phyloP scores from a whole-genome alignment of 768 basidiomycete genomes.

The Boletus subcaerulescens region DNA sequence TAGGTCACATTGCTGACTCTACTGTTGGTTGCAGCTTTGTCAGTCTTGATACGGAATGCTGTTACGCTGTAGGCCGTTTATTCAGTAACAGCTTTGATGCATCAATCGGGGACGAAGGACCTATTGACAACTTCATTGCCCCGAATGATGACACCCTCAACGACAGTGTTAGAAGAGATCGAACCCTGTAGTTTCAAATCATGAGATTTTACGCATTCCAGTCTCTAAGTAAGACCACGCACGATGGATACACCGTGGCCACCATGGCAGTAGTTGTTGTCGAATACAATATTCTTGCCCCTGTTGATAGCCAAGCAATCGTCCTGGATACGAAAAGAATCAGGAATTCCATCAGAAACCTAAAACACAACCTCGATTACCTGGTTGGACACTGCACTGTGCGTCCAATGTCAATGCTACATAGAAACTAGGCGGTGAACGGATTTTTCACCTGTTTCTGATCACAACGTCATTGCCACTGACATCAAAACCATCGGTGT shows the following conservation, averaged over 20 bases:
- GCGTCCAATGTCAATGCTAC: background rate
- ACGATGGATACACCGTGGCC: conserved; percentile 67
- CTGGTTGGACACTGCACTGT: conserved; percentile 27
- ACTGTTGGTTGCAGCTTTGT: conserved; percentile 42
- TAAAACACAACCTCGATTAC: conserved; percentile 1
- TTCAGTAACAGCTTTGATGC: background rate
- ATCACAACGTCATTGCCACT: conserved; percentile 38
- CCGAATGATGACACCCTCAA: conserved; percentile 46
- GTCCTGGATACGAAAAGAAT: conserved; percentile 36
- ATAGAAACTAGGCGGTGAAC: background rate
- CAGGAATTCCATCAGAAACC: background rate
- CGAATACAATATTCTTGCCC: conserved; percentile 45
- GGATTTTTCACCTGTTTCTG: conserved; percentile 12
- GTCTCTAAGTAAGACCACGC: background rate
- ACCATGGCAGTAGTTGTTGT: conserved; percentile 49
- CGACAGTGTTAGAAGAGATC: conserved; percentile 43
- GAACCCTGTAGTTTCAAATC: conserved; percentile 43
- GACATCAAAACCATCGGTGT: conserved; percentile 52
- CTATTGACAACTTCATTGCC: conserved; percentile 56
- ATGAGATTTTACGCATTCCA: background rate
- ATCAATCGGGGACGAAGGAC: conserved; percentile 26
- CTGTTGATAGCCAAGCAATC: conserved; percentile 59
- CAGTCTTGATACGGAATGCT: conserved; percentile 62
- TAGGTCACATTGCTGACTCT: conserved; percentile 50
- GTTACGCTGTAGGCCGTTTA: conserved; percentile 36